Percentiles rank a stretch among this genome's conserved stretches.
Evolutionary conservation across 805 yeast species (phyloP).

Genomic region (Yarrowia osloensis): DNA sequence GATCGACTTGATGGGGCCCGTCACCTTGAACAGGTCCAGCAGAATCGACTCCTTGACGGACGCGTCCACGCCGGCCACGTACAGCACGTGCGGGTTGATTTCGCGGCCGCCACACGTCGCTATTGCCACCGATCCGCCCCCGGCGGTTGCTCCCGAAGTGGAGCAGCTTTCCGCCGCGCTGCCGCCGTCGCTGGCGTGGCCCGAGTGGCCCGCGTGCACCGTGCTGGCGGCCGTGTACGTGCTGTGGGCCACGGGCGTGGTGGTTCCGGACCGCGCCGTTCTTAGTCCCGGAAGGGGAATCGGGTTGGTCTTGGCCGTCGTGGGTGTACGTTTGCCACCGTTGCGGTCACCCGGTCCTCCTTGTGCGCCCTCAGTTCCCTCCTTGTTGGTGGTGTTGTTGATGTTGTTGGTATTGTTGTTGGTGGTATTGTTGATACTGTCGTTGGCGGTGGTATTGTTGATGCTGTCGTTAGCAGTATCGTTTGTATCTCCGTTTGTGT

Average conservation of each 20-base stretch:
- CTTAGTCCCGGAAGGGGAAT: background rate
- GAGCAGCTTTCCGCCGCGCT: background rate
- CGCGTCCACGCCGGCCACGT: conserved; percentile 74
- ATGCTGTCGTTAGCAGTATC: background rate
- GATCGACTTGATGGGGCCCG: conserved; percentile 62
- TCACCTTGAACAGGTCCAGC: conserved; percentile 60
- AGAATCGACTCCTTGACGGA: conserved; percentile 64
- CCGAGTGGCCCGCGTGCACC: background rate
- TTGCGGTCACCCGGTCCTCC: no score
- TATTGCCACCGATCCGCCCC: conserved; percentile 1
- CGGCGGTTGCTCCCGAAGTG: background rate
- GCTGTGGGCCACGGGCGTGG: background rate
- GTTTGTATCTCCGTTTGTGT: background rate
- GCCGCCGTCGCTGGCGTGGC: background rate
- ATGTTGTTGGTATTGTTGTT: background rate
- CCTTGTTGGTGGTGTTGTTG: background rate
- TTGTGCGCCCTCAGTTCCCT: background rate
- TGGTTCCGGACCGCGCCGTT: no score
- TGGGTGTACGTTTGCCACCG: background rate
- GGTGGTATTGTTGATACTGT: background rate
- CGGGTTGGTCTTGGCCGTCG: background rate
- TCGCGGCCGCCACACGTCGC: conserved; percentile 67
- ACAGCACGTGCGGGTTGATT: conserved; percentile 66
- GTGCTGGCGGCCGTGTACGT: background rate
- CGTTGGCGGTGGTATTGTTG: background rate